Evolutionary conservation across 352 stramenopile genomes (phyloP), one percentile per base, ranked within the genome.

Genomic region (Globisporangium cylindrosporum): DNA sequence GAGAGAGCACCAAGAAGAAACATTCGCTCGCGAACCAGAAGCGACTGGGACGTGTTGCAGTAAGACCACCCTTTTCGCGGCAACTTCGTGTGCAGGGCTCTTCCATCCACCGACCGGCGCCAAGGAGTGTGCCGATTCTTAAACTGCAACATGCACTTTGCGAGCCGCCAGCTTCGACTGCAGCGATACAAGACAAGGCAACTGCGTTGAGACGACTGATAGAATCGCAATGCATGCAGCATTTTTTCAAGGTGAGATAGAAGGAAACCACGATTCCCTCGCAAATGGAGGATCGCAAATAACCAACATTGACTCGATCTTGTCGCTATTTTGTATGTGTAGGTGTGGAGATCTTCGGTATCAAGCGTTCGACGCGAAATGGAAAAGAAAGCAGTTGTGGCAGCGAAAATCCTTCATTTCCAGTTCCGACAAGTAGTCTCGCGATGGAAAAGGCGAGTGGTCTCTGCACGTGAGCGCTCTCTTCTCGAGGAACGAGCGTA

Each of bases 401-500:
- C 46, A 7, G 25, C 41, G 4, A 55, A 49, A 34, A 34, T 49
- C 10, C 25, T 64, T 22, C 41, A 55, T 25, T 60, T 60, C 20
- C 67, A 61, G 8, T 24, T 59, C 22, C 60, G 10, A 1, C 67
- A 59, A 10, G 27, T 29, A 2, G 6, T 72, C 1, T 9, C 9
- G 1, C 41, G 60, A 18, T 72, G 67, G 67, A 64, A 64, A 25
- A 38, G 27, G n/a, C 61, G 14, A 7, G 10, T 57, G 1, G 12
- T 3, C 0, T 15, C 59, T 1, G 27, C 22, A 0, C 36, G 43
- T 10, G 68, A 70, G 5, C 64, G 20, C 18, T 14, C 46, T 2
- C 34, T 72, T 9, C 55, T 62, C 25, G 34, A 62, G 36, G 27
- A 71, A n/a, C 63, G 64, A 34, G 68, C 68, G 43, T 43, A 55